Evolutionary conservation across 2,329 filamentous ascomycete genomes (phyloP).

Genomic region (Bimuria novae-zelandiae): DNA sequence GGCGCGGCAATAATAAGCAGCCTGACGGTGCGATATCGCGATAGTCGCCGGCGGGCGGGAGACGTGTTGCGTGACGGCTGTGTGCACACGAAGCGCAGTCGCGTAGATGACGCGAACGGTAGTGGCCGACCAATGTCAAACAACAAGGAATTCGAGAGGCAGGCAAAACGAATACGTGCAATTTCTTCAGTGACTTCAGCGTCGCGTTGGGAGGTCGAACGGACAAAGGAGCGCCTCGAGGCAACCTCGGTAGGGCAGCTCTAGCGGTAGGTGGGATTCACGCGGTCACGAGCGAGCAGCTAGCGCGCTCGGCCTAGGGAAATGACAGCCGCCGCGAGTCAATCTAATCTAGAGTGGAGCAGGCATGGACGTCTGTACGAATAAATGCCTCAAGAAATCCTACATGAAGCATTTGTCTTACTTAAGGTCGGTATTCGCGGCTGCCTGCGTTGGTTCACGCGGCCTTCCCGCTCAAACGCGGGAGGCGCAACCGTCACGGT

Average conservation of each 20-base stretch:
- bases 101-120: conserved; percentile 27
- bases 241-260: too few species aligned
- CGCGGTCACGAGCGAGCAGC: conserved; percentile 10
- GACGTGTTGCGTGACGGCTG: conserved; percentile 22
- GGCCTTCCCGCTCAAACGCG: neutral
- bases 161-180: conserved; percentile 2
- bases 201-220: conserved; percentile 9
- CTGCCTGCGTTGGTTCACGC: neutral
- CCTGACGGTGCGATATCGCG: conserved; percentile 16
- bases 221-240: conserved; percentile 6
- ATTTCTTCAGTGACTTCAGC: neutral
- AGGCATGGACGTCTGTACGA: too few species aligned
- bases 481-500: conserved; percentile 1
- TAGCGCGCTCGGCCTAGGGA: too few species aligned
- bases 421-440: neutral
- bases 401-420: neutral
- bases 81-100: conserved; percentile 9
- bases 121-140: neutral
- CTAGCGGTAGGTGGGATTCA: conserved; percentile 7
- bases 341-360: too few species aligned
- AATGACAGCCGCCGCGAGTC: too few species aligned
- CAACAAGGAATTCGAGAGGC: neutral
- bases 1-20: conserved; percentile 6
- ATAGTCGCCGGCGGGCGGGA: conserved; percentile 12
- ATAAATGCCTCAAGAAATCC: too few species aligned